These are phyloP conservation scores for Plasmodiophora brassicae DNA, from an alignment of 208 protist species.

Conservation along the genomic window DNA sequence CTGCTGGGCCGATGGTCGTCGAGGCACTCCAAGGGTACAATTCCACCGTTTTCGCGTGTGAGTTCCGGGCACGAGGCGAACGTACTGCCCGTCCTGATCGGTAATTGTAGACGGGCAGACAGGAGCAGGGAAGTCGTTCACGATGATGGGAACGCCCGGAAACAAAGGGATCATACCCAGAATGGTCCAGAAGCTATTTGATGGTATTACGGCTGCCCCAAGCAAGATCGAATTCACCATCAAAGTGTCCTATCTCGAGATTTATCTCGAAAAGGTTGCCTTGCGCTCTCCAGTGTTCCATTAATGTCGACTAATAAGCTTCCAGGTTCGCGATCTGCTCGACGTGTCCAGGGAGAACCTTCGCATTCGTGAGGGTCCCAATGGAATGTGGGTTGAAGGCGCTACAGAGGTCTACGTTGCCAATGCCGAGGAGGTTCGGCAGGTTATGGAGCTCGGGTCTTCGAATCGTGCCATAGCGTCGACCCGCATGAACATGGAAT, in stretches of 20 bases:
- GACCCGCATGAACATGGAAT: conserved; percentile 50
- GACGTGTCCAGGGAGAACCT: conserved; percentile 29
- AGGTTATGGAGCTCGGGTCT: conserved; percentile 39
- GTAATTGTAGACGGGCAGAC: conserved; percentile 24
- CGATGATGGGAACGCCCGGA: not conserved
- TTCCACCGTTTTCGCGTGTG: conserved; percentile 34
- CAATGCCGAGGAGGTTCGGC: conserved; percentile 23
- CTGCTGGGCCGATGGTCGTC: not conserved
- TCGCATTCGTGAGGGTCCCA: conserved; percentile 18
- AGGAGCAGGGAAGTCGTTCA: conserved; percentile 18
- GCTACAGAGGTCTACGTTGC: conserved; percentile 37
- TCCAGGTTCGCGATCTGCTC: conserved; percentile 53
- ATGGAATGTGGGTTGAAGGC: conserved; percentile 44
- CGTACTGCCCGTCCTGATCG: not conserved
- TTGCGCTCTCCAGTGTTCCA: not conserved
- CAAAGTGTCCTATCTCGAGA: not conserved
- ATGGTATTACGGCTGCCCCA: not conserved
- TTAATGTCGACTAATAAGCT: not conserved
- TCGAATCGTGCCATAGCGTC: conserved; percentile 41
- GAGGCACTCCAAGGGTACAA: conserved; percentile 30
- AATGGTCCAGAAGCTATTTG: conserved; percentile 22
- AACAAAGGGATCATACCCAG: conserved; percentile 20
- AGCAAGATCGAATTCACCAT: conserved; percentile 32
- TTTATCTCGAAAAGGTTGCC: conserved; percentile 18
- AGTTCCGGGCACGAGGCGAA: not conserved